A percentile compares a stretch with the other conserved stretches of the same genome.
These are phyloP conservation scores for Fusarium tricinctum DNA, from an alignment of 2,329 filamentous ascomycete genomes.

Conservation along the genomic window DNA sequence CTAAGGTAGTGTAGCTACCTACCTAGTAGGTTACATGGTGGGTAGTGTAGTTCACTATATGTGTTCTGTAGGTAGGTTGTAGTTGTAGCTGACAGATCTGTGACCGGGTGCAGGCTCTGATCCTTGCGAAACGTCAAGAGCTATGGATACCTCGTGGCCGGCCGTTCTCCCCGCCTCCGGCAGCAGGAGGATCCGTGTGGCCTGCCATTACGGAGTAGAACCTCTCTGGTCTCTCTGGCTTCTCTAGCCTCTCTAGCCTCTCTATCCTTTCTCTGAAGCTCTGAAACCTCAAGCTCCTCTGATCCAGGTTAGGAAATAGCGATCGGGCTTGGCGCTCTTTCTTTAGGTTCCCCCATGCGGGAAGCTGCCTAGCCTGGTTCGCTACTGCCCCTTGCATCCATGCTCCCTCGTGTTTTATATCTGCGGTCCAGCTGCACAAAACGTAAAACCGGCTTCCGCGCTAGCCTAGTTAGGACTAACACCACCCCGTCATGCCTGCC, in stretches of 20 bases:
- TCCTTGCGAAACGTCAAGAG: conserved; percentile 27
- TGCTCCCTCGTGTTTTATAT: conserved; percentile 43
- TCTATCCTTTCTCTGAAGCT: no score
- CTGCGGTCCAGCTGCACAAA: conserved; percentile 27
- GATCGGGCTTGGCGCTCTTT: conserved; percentile 11
- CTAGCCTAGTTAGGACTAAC: conserved; percentile 29
- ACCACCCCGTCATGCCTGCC: conserved; percentile 19
- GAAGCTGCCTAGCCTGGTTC: neutral
- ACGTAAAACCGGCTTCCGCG: conserved; percentile 1
- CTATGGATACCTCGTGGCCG: conserved; percentile 30
- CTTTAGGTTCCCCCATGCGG: conserved; percentile 6
- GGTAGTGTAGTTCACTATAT: neutral
- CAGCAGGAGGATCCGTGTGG: conserved; percentile 34
- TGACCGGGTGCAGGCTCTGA: conserved; percentile 29
- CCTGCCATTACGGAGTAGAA: conserved; percentile 29
- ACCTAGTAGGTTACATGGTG: neutral
- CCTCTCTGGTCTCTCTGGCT: no score
- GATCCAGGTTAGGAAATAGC: conserved; percentile 25
- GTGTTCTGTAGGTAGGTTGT: no score
- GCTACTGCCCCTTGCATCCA: conserved; percentile 11
- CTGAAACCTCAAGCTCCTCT: conserved; percentile 31
- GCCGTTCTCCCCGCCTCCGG: conserved; percentile 34
- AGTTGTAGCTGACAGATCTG: conserved; percentile 29
- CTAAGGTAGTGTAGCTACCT: no score
- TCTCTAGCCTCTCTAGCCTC: no score